Base-by-base conservation (phyloP, 805 yeast genomes). In the Tanozyma kutaoensis region DNA sequence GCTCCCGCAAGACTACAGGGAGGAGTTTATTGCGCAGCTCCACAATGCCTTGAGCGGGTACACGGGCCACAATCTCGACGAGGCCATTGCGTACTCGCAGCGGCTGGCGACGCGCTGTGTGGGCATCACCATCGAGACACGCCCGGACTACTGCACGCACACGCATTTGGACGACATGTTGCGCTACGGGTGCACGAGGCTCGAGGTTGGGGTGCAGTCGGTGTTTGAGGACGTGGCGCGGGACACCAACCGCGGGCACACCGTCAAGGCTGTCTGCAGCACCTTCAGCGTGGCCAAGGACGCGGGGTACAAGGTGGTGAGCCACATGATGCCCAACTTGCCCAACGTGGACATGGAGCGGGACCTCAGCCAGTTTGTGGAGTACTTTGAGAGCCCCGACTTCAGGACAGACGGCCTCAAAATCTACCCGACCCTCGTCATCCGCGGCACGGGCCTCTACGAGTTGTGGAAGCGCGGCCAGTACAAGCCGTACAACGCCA, bases 261-360 rank as follows among this genome's bases (percentile, higher is more conserved):
- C 98, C 0, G 98, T 91, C 14, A 78, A 76, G 49, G 74, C 97
- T 2, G 98, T 91, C 8, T 81, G 95, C 53, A 93, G 88, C 46
- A 91, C 97, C 0, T 91, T 91, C 59, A 81, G 82, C 1, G 72
- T 79, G 24, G 93, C 97, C n/a, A 91, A 91, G 49, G 98, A 91
- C 53, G 88, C 98, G 1, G 98, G 98, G 10, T 91, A 86, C 55
- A 91, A 91, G 50, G 94, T 91, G 28, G 98, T 91, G 14, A 76
- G 93, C 38, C 98, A 91, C 57, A 91, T 91, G 98, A 91, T 91
- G 98, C 98, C 98, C 11, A 98, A 91, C 61, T 64, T 91, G 43
- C 98, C 98, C 12, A 91, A 91, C 45, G 96, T 91, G 32, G 98
- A 97, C 12, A 82, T 88, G 94, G 98, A 91, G 55, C 71, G 98